phyloP scores from a whole-genome alignment of 768 basidiomycete genomes.

The Boletus tylopilopsis region DNA sequence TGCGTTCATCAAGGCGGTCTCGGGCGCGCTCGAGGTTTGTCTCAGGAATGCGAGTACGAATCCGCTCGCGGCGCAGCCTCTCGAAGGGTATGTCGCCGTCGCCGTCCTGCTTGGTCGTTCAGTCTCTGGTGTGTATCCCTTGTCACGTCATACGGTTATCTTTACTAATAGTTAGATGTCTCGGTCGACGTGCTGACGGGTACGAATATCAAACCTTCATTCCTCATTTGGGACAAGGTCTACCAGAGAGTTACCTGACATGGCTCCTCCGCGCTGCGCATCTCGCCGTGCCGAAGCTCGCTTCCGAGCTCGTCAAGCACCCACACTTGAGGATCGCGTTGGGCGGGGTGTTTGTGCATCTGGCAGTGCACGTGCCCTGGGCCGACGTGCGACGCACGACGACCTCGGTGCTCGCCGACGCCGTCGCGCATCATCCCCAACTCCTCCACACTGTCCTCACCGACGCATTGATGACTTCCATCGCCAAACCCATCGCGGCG shows the following conservation, averaged over 20 bases:
- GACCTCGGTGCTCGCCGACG: constrained; percentile 38
- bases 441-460: constrained; percentile 51
- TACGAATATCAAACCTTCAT: constrained; percentile 69
- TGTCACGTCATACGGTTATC: not conserved
- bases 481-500: constrained; percentile 36
- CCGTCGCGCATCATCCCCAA: constrained; percentile 40
- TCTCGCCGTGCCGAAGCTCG: constrained; percentile 45
- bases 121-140: not conserved
- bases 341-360: not conserved
- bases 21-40: constrained; percentile 63
- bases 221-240: constrained; percentile 84
- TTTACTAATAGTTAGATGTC: constrained; percentile 35
- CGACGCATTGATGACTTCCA: constrained; percentile 51
- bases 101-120: constrained; percentile 56
- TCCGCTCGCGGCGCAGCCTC: constrained; percentile 59
- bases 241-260: constrained; percentile 70
- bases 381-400: constrained; percentile 49
- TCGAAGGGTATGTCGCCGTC: constrained; percentile 81
- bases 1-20: constrained; percentile 50
- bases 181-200: constrained; percentile 44
- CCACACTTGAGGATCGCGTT: constrained; percentile 44
- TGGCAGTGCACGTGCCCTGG: constrained; percentile 32
- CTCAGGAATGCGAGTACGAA: constrained; percentile 64
- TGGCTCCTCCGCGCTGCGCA: constrained; percentile 76
- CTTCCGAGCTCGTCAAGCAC: constrained; percentile 48